phyloP scores from a whole-genome alignment of 1,284 basidiomycete species.

The Leccinum solheimii region DNA sequence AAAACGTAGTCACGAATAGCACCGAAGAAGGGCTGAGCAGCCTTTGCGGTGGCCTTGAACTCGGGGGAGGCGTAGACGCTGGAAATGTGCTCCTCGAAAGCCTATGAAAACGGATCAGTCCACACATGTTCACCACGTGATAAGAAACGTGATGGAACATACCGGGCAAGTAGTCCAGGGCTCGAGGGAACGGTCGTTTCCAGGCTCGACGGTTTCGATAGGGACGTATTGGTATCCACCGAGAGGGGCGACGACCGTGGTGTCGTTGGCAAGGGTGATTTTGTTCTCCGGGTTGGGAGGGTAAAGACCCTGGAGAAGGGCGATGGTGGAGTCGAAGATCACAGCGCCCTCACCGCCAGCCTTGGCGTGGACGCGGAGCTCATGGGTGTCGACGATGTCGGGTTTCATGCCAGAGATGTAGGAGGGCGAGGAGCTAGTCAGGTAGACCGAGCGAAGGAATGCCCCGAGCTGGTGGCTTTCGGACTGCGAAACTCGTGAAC shows the following conservation, averaged over 20 bases:
- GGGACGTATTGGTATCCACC: conserved; percentile 85
- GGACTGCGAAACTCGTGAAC: conserved; percentile 40
- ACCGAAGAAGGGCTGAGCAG: conserved; percentile 65
- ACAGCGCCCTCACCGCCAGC: conserved; percentile 81
- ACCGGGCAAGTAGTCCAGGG: conserved; percentile 83
- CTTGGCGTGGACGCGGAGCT: conserved; percentile 77
- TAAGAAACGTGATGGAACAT: conserved; percentile 25
- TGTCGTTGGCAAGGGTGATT: conserved; percentile 77
- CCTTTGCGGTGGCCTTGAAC: conserved; percentile 61
- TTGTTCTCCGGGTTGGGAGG: conserved; percentile 70
- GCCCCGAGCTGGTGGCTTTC: conserved; percentile 74
- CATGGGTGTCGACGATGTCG: conserved; percentile 67
- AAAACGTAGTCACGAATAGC: conserved; percentile 67
- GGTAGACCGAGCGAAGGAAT: conserved; percentile 68
- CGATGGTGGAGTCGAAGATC: conserved; percentile 81
- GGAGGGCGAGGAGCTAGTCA: conserved; percentile 60
- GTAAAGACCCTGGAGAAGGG: conserved; percentile 77
- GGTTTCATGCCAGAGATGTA: conserved; percentile 67
- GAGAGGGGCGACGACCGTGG: conserved; percentile 71
- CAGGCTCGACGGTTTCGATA: conserved; percentile 81
- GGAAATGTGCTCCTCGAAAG: conserved; percentile 62
- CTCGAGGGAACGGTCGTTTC: conserved; percentile 80
- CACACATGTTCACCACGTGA: neutral
- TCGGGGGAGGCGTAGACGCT: conserved; percentile 56
- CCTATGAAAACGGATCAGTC: conserved; percentile 38